phyloP scores from a whole-genome alignment of 129 eudicot genomes.

The Tagetes patula region DNA sequence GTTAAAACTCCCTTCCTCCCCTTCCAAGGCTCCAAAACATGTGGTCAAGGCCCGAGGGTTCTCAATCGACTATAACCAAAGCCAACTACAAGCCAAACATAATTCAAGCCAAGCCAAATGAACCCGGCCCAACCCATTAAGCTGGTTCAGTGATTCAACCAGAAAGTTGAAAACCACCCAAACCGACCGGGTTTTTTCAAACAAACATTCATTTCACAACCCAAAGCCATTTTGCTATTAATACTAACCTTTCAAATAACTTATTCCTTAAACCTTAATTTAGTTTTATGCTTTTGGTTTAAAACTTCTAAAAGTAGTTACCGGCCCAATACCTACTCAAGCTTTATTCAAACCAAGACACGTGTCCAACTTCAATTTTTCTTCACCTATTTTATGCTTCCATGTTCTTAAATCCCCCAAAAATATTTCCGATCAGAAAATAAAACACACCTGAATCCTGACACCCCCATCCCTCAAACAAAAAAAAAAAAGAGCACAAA shows the following conservation, averaged over 20 bases:
- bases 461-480: not conserved
- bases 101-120: too few species aligned
- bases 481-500: not conserved
- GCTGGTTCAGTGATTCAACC: too few species aligned
- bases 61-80: too few species aligned
- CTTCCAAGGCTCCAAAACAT: too few species aligned
- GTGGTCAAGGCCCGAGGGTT: too few species aligned
- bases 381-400: conserved; percentile 15
- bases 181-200: too few species aligned
- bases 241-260: not conserved
- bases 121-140: too few species aligned
- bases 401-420: conserved; percentile 3
- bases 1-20: too few species aligned
- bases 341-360: conserved; percentile 6
- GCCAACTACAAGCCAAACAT: too few species aligned
- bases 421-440: not conserved
- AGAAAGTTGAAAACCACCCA: too few species aligned
- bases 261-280: not conserved
- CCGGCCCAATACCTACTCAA: conserved; percentile 27
- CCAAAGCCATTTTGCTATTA: not conserved
- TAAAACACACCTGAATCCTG: not conserved
- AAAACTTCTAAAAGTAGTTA: conserved; percentile 7
- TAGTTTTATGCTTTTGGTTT: not conserved
- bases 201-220: too few species aligned
- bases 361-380: conserved; percentile 18